Evolutionary conservation across 2,329 filamentous ascomycete genomes (phyloP).

Genomic region (Pseudogymnoascus sp.): DNA sequence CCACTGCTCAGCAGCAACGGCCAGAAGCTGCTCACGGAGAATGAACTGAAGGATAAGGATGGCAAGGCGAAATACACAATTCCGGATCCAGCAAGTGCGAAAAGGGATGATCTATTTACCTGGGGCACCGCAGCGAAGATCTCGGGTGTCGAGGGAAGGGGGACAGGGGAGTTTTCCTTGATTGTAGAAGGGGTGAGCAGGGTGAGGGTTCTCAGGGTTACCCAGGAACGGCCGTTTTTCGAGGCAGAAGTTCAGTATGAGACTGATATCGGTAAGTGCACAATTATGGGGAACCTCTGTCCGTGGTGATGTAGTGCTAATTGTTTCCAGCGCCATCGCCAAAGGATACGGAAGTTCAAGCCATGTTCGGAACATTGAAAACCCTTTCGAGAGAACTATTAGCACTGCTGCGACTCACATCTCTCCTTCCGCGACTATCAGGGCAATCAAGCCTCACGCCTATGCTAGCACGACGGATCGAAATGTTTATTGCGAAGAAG

Average conservation of each 20-base stretch:
- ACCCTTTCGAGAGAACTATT: slow-evolving; percentile 79
- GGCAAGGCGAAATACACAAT: not conserved
- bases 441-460: slow-evolving; percentile 63
- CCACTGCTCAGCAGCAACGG: slow-evolving; percentile 66
- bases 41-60: slow-evolving; percentile 35
- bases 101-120: slow-evolving; percentile 67
- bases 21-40: slow-evolving; percentile 63
- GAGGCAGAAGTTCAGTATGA: slow-evolving; percentile 70
- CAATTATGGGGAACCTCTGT: slow-evolving; percentile 9
- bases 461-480: slow-evolving; percentile 75
- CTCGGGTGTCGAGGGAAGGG: slow-evolving; percentile 66
- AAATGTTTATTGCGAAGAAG: slow-evolving; percentile 79
- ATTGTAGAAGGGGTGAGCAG: slow-evolving; percentile 79
- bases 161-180: slow-evolving; percentile 68
- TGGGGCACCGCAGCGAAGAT: slow-evolving; percentile 79
- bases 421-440: slow-evolving; percentile 66
- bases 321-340: slow-evolving; percentile 23
- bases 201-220: slow-evolving; percentile 65
- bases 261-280: slow-evolving; percentile 56
- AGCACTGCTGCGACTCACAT: slow-evolving; percentile 73
- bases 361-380: slow-evolving; percentile 74
- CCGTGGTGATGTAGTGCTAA: slow-evolving; percentile 16
- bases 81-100: slow-evolving; percentile 43
- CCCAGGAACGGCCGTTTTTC: slow-evolving; percentile 75
- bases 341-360: slow-evolving; percentile 57